These are phyloP conservation scores for Circinella umbellata DNA, from an alignment of 371 early-diverging fungal species.

Conservation along the genomic window DNA sequence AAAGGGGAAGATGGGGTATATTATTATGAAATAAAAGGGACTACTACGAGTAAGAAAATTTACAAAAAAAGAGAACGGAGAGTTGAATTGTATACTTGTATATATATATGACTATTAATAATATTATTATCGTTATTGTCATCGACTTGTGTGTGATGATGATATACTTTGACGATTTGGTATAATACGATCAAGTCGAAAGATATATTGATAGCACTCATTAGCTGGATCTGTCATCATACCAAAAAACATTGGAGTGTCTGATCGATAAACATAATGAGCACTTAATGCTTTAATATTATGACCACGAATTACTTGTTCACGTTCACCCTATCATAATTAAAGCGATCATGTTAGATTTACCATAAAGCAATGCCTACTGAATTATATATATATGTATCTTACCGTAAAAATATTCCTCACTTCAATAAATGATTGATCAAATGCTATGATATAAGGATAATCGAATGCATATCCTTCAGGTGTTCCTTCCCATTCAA, in stretches of 20 bases:
- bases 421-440: conserved; percentile 33
- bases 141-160: not conserved
- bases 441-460: conserved; percentile 36
- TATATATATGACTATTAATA: no score
- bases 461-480: conserved; percentile 30
- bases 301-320: conserved; percentile 59
- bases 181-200: conserved; percentile 17
- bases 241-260: conserved; percentile 22
- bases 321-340: conserved; percentile 43
- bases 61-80: no score
- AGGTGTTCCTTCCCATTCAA: conserved; percentile 37
- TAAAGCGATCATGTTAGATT: not conserved
- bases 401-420: conserved; percentile 31
- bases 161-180: not conserved
- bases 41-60: no score
- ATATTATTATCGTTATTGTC: not conserved
- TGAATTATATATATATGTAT: not conserved
- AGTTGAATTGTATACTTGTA: no score
- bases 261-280: conserved; percentile 26
- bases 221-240: conserved; percentile 33
- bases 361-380: not conserved
- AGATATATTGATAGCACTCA: conserved; percentile 24
- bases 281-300: conserved; percentile 49
- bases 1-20: no score
- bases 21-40: no score